Evolutionary conservation across 2,329 filamentous ascomycete species (phyloP), one percentile per base, ranked within the genome.

Genomic region (Phaeosphaeria sp.): DNA sequence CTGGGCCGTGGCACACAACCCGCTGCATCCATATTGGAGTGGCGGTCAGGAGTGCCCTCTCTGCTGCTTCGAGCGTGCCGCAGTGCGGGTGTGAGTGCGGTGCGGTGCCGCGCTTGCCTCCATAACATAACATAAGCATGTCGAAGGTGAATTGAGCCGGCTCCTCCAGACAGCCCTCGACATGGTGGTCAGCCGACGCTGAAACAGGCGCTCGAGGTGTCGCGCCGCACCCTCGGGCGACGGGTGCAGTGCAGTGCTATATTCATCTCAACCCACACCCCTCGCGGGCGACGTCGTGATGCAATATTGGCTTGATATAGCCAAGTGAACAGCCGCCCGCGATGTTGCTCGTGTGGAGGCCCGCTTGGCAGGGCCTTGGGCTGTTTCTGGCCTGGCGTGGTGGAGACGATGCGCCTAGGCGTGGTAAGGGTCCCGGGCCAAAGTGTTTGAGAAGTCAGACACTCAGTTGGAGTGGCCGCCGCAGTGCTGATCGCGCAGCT

Each of bases 281-380:
- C 17, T 39, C 36, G 15, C 36, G 36, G 36, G 36, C 36, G 36
- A 39, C 36, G 47, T 18, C n/a, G 47, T 49, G 25, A 30, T 39
- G 18, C 47, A 49, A 49, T 49, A 49, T 36, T 39, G 30, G 20
- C 25, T 18, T 49, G 47, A 49, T 49, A 49, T 49, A 49, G 47
- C 47, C 47, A 49, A 49, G 47, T 49, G 47, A 39, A 49, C 47
- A 49, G 30, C 47, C 47, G 49, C 52, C 22, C 42, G 52, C 58
- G 57, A 62, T 64, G 51, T 45, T 54, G 55, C 46, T 54, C 50
- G 49, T 56, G 51, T 59, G 57, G 57, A 59, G 62, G 61, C 27
- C 49, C 49, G 45, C 61, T 57, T 63, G 60, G 60, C 60, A 63
- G 52, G 54, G 53, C 17, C 60, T 60, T 59, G 46, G 24, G 51